Percentiles rank a stretch among this genome's conserved stretches.
Conservation (phyloP, 1,284 basidiomycete genomes). For the Ceratobasidium sp. region DNA sequence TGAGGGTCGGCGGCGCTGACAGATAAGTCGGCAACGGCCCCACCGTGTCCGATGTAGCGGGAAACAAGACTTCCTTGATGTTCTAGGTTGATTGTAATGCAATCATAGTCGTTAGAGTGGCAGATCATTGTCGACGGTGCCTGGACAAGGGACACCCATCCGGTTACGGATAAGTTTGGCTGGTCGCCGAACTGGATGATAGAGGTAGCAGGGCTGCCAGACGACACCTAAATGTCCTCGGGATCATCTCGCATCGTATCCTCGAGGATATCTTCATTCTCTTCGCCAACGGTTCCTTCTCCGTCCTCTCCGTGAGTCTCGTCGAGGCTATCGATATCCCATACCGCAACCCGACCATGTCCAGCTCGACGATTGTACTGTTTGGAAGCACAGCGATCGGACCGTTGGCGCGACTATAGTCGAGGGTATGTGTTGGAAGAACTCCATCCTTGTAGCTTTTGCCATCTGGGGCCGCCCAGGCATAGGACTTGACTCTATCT, state of each 20-base stretch:
- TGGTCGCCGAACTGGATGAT: slow-evolving; percentile 11
- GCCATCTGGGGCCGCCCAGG: slow-evolving; percentile 1
- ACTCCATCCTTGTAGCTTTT: not conserved
- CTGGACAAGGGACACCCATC: not conserved
- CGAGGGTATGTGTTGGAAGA: slow-evolving; percentile 18
- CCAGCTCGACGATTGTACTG: slow-evolving; percentile 17
- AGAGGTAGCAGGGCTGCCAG: slow-evolving; percentile 20
- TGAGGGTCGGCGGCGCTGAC: slow-evolving; percentile 1
- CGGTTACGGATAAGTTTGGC: not conserved
- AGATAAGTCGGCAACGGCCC: not conserved
- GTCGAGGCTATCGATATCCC: not conserved
- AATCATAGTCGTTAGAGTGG: not conserved
- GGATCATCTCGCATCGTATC: slow-evolving; percentile 26
- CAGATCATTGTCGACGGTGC: slow-evolving; percentile 19
- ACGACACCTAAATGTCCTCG: slow-evolving; percentile 26
- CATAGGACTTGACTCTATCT: slow-evolving; percentile 20
- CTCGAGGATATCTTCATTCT: not conserved
- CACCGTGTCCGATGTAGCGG: slow-evolving; percentile 36
- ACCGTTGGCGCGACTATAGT: not conserved
- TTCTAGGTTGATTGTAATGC: slow-evolving; percentile 26
- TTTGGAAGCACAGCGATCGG: slow-evolving; percentile 11
- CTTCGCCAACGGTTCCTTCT: not conserved
- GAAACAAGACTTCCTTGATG: not conserved
- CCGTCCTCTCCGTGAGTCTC: slow-evolving; percentile 25
- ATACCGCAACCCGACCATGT: slow-evolving; percentile 8